Percentiles rank a stretch among this genome's conserved stretches.
Evolutionary conservation across 208 protist species (phyloP).

Genomic region (Angomonas ambiguus): DNA sequence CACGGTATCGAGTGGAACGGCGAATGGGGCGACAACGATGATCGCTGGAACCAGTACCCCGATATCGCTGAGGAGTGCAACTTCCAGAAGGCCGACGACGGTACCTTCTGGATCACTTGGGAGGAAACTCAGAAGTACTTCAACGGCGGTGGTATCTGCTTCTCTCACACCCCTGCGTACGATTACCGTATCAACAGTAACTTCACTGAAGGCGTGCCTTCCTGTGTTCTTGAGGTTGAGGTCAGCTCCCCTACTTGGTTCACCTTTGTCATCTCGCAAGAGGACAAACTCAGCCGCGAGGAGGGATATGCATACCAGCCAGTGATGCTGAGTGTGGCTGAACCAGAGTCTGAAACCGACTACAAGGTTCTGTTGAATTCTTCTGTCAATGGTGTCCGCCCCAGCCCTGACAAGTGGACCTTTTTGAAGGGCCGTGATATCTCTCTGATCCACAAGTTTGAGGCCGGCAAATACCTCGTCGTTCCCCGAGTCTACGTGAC

Average conservation of each 20-base stretch:
- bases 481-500: constrained; percentile 38
- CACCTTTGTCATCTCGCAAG: constrained; percentile 69
- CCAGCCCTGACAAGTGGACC: constrained; percentile 66
- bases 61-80: constrained; percentile 1
- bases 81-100: constrained; percentile 2
- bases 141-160: constrained; percentile 44
- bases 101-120: constrained; percentile 60
- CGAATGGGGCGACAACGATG: constrained; percentile 2
- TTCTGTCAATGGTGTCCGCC: constrained; percentile 50
- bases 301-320: constrained; percentile 56
- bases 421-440: constrained; percentile 82
- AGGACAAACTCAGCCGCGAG: constrained; percentile 52
- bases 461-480: constrained; percentile 62
- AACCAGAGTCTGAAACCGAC: constrained; percentile 35
- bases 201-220: constrained; percentile 33
- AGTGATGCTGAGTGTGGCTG: constrained; percentile 77
- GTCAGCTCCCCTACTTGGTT: constrained; percentile 49
- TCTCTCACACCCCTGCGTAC: constrained; percentile 21
- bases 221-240: constrained; percentile 30
- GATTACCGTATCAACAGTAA: constrained; percentile 47
- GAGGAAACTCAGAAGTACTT: constrained; percentile 52
- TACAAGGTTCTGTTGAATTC: constrained; percentile 78
- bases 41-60: not conserved
- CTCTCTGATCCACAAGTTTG: constrained; percentile 62
- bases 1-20: not conserved